Evolutionary conservation across 768 basidiomycete species (phyloP).

Genomic region (Lepiota brunneoincarnata): DNA sequence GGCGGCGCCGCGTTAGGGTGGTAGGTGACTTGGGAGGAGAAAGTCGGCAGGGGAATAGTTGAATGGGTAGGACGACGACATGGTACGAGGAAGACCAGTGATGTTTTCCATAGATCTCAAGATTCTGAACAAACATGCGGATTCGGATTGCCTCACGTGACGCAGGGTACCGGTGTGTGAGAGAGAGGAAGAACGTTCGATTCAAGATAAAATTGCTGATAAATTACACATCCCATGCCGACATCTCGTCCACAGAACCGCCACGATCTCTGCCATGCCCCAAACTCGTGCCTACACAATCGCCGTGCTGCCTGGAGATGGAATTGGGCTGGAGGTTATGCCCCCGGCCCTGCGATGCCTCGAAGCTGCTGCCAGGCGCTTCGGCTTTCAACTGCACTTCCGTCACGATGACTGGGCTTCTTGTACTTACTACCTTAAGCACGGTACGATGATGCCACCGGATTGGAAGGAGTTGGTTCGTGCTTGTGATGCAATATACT

Average conservation of each 20-base stretch:
- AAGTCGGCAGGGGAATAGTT: too few relatives aligned
- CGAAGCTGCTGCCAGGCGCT: conserved; percentile 38
- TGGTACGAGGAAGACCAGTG: too few relatives aligned
- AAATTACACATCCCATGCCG: neutral
- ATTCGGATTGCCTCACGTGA: too few relatives aligned
- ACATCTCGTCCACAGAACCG: neutral
- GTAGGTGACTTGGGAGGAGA: too few relatives aligned
- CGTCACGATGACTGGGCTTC: conserved; percentile 46
- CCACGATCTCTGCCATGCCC: conserved; percentile 13
- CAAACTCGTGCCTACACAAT: conserved; percentile 32
- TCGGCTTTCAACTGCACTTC: conserved; percentile 45
- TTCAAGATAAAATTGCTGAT: neutral
- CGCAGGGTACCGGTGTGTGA: neutral
- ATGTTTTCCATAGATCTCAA: too few relatives aligned
- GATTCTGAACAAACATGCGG: too few relatives aligned
- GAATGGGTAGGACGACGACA: too few relatives aligned
- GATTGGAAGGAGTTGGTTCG: conserved; percentile 37
- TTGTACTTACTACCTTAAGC: conserved; percentile 41
- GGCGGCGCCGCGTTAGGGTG: neutral
- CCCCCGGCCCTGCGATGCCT: conserved; percentile 45
- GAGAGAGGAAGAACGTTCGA: neutral
- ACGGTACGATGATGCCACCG: conserved; percentile 45
- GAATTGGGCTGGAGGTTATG: conserved; percentile 53
- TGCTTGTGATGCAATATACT: conserved; percentile 44
- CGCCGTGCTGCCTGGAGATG: conserved; percentile 51